phyloP scores from a whole-genome alignment of 306 rosid genomes.

The Quercus dentata region DNA sequence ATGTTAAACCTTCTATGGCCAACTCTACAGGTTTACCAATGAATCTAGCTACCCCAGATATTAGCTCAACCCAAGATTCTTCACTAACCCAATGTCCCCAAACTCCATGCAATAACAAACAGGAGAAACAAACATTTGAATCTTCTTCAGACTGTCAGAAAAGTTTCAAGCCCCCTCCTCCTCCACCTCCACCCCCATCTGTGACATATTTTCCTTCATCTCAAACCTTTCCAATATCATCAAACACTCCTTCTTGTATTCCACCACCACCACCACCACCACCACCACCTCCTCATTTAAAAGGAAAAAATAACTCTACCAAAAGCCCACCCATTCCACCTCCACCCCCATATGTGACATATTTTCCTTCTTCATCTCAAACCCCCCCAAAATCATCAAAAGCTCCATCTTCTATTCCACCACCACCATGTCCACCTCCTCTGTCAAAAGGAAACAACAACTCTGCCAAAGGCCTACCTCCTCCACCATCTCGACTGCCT shows the following conservation, averaged over 20 bases:
- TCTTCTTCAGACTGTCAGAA: conserved; percentile 22
- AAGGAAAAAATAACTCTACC: conserved; percentile 14
- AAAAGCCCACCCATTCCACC: conserved; percentile 53
- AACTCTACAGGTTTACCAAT: conserved; percentile 10
- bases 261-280: conserved; percentile 64
- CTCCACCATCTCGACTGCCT: conserved; percentile 68
- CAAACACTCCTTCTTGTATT: conserved; percentile 39
- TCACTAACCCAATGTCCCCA: conserved; percentile 16
- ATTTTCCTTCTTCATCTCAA: conserved; percentile 32
- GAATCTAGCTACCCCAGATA: conserved; percentile 16
- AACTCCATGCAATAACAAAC: conserved; percentile 25
- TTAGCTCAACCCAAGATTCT: conserved; percentile 14
- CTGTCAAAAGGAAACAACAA: conserved; percentile 24
- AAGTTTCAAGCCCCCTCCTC: conserved; percentile 19
- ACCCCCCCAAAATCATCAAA: conserved; percentile 22
- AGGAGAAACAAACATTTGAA: conserved; percentile 23
- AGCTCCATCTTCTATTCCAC: conserved; percentile 51
- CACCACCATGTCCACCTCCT: conserved; percentile 88
- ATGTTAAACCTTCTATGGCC: neutral
- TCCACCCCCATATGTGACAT: conserved; percentile 34
- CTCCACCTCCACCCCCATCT: conserved; percentile 32
- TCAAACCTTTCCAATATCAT: conserved; percentile 22
- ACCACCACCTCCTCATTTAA: conserved; percentile 76
- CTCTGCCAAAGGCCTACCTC: conserved; percentile 59
- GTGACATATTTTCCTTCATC: conserved; percentile 35